Evolutionary conservation across 345 rosid genomes (phyloP), one percentile per base, ranked within the genome.

Genomic region (Turnera subulata): DNA sequence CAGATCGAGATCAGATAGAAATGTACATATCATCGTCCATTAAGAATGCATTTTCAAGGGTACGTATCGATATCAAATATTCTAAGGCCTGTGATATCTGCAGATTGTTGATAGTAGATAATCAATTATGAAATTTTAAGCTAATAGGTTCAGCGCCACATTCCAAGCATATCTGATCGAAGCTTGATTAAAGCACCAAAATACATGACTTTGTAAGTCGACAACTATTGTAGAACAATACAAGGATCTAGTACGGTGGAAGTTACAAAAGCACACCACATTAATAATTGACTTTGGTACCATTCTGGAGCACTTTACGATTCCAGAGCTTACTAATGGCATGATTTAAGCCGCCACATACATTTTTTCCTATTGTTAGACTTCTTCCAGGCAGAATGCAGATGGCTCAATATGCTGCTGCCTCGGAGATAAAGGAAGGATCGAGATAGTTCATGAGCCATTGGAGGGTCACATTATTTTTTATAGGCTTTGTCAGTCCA

Each of bases 1-100:
- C 78, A 43, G 97, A 89, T 70, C 79, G 77, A 33, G 96, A 87
- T 72, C 95, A 89, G 77, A 85, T 89, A 63, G 99, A 93, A 74
- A 73, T 78, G 38, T 89, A 80, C 63, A 78, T 89, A 70, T 76
- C 82, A 64, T 87, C 86, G 56, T 93, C 99, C 61, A 69, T 87
- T 55, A 93, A 84, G 84, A 81, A 67, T 66, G 78, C 90, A 37
- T 89, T 87, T 79, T 33, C 85, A 51, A 80, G 95, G 78, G 99
- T 89, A 76, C 72, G 82, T 81, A 24, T 55, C 51, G 15, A 45
- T 6, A 29, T 42, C 16, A 18, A 26, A 51, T 54, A 26, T 13
- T 50, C 33, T 58, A 26, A 46, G 33, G 50, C 25, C 26, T 35
- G 39, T 49, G 26, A 35, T 18, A 19, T 33, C 21, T 35, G 19